Evolutionary conservation across 768 basidiomycete genomes (phyloP), one percentile per base, ranked within the genome.

Genomic region (Mycena rebaudengoi): DNA sequence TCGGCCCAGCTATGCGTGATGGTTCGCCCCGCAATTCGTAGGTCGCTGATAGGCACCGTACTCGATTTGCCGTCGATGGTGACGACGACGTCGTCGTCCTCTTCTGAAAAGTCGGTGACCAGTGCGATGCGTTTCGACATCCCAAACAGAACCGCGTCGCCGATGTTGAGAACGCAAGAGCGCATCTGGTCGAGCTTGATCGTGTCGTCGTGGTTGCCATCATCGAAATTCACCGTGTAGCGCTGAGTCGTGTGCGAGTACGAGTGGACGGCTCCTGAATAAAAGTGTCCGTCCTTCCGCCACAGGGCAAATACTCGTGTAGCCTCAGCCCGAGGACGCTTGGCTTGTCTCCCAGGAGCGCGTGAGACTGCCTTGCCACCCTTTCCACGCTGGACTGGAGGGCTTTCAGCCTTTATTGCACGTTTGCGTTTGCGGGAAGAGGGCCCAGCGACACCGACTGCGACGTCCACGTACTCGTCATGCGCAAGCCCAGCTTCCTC

Each of bases 281-380:
- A 91, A 75, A 82, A 94, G 67, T 82, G 81, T 4, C 82, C 83
- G 49, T 87, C 86, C 44, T 77, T 74, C 64, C 79, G 85, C 91
- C 90, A 92, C 12, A 89, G 70, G 10, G 89, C 91, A 67, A 91
- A 88, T n/a, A 93, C 88, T 6, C 86, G 85, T 13, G 88, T 89
- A 21, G 83, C 78, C 7, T 70, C 62, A 26, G 82, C 83, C 45
- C 82, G 80, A 39, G 81, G 60, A 28, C 77, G 78, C 68, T 80
- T 83, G 18, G 69, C 71, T 52, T 77, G 77, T 40, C 78, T 78
- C 20, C 74, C 33, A 5, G 63, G 48, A 29, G 39, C 55, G 0
- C n/a, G n/a, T n/a, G n/a, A n/a, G 65, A 60, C 30, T 61, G 26
- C 51, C 69, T 75, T 18, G 69, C n/a, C n/a, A n/a, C n/a, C n/a